Evolutionary conservation across 768 basidiomycete species (phyloP).

Genomic region (Naganishia onofrii): DNA sequence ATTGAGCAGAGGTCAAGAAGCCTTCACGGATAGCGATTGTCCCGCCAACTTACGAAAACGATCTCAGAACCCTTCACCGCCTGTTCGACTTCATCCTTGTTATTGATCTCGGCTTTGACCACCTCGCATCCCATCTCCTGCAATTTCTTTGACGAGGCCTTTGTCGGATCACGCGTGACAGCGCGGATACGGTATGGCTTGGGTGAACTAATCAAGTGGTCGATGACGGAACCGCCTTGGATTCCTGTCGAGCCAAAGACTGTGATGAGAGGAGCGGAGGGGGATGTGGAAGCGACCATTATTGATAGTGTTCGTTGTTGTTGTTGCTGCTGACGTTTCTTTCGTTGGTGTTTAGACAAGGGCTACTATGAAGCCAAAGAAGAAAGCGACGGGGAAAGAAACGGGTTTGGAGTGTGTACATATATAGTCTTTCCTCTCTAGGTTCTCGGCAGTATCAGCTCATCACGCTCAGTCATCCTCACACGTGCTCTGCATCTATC

Average conservation of each 20-base stretch:
- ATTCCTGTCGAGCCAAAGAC: constrained; percentile 39
- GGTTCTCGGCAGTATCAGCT: no score
- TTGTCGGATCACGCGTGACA: constrained; percentile 36
- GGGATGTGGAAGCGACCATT: constrained; percentile 25
- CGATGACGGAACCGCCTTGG: constrained; percentile 40
- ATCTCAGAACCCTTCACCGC: constrained; percentile 40
- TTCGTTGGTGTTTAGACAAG: no score
- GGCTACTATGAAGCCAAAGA: no score
- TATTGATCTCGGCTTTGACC: constrained; percentile 37
- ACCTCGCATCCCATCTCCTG: constrained; percentile 29
- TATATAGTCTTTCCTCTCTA: no score
- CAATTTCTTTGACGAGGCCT: constrained; percentile 31
- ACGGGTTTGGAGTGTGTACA: no score
- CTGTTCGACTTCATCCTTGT: constrained; percentile 32
- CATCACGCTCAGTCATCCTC: no score
- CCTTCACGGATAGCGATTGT: no score
- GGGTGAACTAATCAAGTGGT: constrained; percentile 30
- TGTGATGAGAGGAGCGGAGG: constrained; percentile 32
- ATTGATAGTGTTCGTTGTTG: background rate
- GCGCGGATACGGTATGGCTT: constrained; percentile 39
- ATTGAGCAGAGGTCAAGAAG: background rate
- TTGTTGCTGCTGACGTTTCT: background rate
- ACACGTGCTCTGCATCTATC: background rate
- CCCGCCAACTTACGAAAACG: constrained; percentile 35
- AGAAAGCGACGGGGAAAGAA: no score